Percentiles rank a stretch among this genome's conserved stretches.
These are phyloP conservation scores for Eucalyptus curtisii DNA, from an alignment of 345 rosid genomes.

Conservation along the genomic window DNA sequence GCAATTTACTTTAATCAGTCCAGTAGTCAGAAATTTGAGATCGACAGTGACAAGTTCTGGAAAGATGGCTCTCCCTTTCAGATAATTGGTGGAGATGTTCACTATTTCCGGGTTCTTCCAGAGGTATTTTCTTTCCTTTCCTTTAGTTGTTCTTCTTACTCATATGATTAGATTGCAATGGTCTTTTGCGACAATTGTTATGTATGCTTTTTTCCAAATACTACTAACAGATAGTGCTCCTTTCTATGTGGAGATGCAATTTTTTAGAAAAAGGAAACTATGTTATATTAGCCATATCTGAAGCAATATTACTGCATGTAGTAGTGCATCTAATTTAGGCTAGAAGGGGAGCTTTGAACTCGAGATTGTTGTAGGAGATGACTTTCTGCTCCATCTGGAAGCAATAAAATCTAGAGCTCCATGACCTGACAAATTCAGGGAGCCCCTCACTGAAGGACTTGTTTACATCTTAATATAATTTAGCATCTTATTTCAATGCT, in stretches of 20 bases:
- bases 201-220: background rate
- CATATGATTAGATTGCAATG: background rate
- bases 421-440: background rate
- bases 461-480: background rate
- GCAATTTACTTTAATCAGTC: slow-evolving; percentile 6
- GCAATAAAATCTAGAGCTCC: background rate
- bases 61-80: slow-evolving; percentile 60
- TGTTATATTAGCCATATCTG: background rate
- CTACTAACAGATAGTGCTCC: background rate
- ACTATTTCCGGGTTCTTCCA: slow-evolving; percentile 81
- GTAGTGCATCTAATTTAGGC: background rate
- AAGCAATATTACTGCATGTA: background rate
- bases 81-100: slow-evolving; percentile 92
- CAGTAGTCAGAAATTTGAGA: slow-evolving; percentile 34
- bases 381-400: background rate
- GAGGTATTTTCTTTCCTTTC: slow-evolving; percentile 31
- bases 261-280: background rate
- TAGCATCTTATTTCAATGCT: background rate
- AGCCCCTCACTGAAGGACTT: background rate
- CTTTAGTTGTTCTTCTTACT: background rate
- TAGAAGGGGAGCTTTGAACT: background rate
- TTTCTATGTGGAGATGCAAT: background rate
- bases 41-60: slow-evolving; percentile 71
- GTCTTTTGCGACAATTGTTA: background rate
- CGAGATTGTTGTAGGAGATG: background rate